A percentile compares a stretch with the other conserved stretches of the same genome.
Conservation (phyloP, 2,329 filamentous ascomycete species). For the Alternaria arbusti region DNA sequence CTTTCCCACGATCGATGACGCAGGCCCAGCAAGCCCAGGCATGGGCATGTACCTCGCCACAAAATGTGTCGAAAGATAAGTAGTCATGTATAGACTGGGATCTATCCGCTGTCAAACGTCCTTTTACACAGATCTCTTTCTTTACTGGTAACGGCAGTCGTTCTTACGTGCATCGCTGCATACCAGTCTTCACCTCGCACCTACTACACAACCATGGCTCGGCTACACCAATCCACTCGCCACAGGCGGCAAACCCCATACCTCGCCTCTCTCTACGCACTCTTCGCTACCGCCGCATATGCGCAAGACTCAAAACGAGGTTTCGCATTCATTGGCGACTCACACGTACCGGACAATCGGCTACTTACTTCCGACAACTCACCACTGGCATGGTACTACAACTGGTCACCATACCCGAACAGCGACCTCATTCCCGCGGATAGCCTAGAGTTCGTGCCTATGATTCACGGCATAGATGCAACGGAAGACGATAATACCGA, state of each 20-base stretch:
- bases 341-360: constrained; percentile 65
- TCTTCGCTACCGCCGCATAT: constrained; percentile 13
- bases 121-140: background rate
- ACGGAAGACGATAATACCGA: constrained; percentile 55
- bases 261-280: constrained; percentile 2
- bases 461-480: constrained; percentile 72
- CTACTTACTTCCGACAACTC: constrained; percentile 66
- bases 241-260: constrained; percentile 2
- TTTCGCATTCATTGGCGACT: constrained; percentile 70
- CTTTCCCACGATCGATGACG: constrained; percentile 39
- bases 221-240: background rate
- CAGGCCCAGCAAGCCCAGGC: constrained; percentile 33
- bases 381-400: constrained; percentile 84
- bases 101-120: constrained; percentile 1
- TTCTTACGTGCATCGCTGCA: background rate
- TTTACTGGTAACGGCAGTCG: background rate
- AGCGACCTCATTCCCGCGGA: constrained; percentile 56
- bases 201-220: constrained; percentile 1
- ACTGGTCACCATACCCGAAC: constrained; percentile 67
- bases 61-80: constrained; percentile 15
- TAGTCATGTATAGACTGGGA: constrained; percentile 14
- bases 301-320: constrained; percentile 69
- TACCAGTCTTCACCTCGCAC: background rate
- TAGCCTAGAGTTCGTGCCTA: constrained; percentile 76
- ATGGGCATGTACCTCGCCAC: constrained; percentile 30